These are phyloP conservation scores for Tolypocladium ovalisporum DNA, from an alignment of 2,329 filamentous ascomycete genomes.

Conservation along the genomic window DNA sequence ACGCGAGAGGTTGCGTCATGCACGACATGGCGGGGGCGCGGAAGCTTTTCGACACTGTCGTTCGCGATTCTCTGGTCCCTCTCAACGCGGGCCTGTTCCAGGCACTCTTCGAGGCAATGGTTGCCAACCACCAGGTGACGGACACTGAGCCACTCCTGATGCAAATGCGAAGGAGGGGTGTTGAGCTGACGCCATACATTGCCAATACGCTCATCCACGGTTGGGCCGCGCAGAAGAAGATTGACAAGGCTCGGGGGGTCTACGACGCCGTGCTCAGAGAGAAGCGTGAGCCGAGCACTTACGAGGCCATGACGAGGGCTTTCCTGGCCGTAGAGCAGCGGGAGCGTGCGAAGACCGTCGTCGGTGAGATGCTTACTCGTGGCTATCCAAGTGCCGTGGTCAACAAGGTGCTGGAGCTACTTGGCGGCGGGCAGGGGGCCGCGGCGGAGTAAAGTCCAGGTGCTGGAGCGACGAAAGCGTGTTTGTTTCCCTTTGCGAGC, in stretches of 20 bases:
- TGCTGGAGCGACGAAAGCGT: slow-evolving; percentile 10
- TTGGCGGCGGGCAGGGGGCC: slow-evolving; percentile 47
- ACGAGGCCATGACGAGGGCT: slow-evolving; percentile 95
- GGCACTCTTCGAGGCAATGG: slow-evolving; percentile 92
- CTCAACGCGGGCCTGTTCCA: slow-evolving; percentile 86
- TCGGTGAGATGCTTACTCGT: slow-evolving; percentile 80
- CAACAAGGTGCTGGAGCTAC: slow-evolving; percentile 85
- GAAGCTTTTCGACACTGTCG: slow-evolving; percentile 70
- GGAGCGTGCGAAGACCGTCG: slow-evolving; percentile 63
- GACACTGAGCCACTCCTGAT: slow-evolving; percentile 64
- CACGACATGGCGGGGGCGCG: slow-evolving; percentile 83
- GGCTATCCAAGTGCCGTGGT: slow-evolving; percentile 89
- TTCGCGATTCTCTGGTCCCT: slow-evolving; percentile 54
- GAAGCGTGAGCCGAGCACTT: slow-evolving; percentile 91
- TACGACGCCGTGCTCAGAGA: slow-evolving; percentile 68
- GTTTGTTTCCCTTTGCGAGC: slow-evolving; percentile 3
- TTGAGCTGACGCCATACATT: slow-evolving; percentile 93
- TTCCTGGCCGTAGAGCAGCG: slow-evolving; percentile 78
- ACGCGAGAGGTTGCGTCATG: slow-evolving; percentile 87
- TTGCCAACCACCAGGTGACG: slow-evolving; percentile 78
- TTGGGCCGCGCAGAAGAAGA: slow-evolving; percentile 78
- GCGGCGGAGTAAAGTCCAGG: slow-evolving; percentile 11
- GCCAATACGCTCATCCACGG: slow-evolving; percentile 97
- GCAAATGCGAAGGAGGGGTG: slow-evolving; percentile 61
- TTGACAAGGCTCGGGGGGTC: slow-evolving; percentile 65